Evolutionary conservation across 176 grass and related monocot species (phyloP).

Genomic region (Sorghum bicolor): DNA sequence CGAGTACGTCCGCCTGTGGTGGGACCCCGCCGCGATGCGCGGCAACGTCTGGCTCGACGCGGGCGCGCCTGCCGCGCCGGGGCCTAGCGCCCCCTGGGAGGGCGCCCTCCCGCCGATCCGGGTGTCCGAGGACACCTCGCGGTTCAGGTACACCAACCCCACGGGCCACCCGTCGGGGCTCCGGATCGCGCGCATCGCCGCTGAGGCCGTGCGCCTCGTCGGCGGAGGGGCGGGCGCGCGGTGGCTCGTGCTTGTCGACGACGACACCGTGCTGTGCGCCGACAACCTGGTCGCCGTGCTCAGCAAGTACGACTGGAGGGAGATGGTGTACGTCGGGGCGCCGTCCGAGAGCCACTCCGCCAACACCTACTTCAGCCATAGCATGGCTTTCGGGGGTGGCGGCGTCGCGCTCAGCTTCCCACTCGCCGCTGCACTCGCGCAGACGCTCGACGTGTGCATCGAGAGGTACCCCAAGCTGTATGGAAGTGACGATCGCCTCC

Average conservation of each 20-base stretch:
- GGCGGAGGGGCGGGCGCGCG: constrained; percentile 36
- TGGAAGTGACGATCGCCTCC: constrained; percentile 91
- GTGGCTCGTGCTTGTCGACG: constrained; percentile 93
- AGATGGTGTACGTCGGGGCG: constrained; percentile 91
- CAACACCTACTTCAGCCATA: constrained; percentile 94
- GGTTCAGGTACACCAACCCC: constrained; percentile 92
- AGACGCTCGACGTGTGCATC: constrained; percentile 76
- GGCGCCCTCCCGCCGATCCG: constrained; percentile 66
- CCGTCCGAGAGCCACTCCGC: constrained; percentile 93
- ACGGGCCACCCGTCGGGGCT: constrained; percentile 93
- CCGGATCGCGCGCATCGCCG: constrained; percentile 85
- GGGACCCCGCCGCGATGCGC: constrained; percentile 66
- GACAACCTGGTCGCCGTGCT: constrained; percentile 86
- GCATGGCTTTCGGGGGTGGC: constrained; percentile 92
- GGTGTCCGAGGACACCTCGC: constrained; percentile 90
- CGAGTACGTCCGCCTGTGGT: constrained; percentile 88
- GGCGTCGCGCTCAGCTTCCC: constrained; percentile 91
- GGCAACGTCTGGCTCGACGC: constrained; percentile 82
- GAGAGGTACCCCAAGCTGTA: constrained; percentile 93
- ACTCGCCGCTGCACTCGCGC: constrained; percentile 60
- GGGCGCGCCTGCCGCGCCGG: constrained; percentile 7
- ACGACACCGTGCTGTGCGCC: constrained; percentile 77
- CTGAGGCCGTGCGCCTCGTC: constrained; percentile 76
- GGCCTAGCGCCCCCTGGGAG: constrained; percentile 34
- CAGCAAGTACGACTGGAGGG: constrained; percentile 88